These are phyloP conservation scores for Kondoa malvinella DNA, from an alignment of 768 basidiomycete genomes.

Conservation along the genomic window DNA sequence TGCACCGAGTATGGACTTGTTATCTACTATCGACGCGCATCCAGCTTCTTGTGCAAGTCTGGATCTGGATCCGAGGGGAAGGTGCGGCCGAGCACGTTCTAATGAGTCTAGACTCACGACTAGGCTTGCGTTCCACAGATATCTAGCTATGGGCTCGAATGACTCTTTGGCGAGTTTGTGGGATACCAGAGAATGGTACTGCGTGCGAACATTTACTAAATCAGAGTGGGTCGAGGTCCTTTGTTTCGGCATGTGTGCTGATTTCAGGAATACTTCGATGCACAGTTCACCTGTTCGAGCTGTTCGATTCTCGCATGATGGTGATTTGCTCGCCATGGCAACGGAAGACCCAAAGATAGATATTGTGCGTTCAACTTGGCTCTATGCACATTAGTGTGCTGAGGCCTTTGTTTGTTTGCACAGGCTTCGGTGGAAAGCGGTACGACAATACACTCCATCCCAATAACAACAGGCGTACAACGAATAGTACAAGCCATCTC, in stretches of 20 bases:
- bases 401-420: background rate
- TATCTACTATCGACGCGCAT: background rate
- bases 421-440: slow-evolving; percentile 6
- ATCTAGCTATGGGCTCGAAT: slow-evolving; percentile 28
- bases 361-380: slow-evolving; percentile 11
- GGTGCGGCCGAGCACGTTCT: slow-evolving; percentile 43
- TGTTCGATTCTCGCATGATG: slow-evolving; percentile 3
- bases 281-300: slow-evolving; percentile 2
- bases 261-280: background rate
- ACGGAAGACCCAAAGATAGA: slow-evolving; percentile 4
- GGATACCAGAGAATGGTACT: slow-evolving; percentile 3
- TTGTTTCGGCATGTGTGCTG: background rate
- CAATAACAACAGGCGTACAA: background rate
- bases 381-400: no score
- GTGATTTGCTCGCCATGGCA: background rate
- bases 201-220: background rate
- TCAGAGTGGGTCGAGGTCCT: background rate
- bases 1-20: background rate
- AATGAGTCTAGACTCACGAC: slow-evolving; percentile 93
- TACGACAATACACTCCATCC: background rate
- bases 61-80: slow-evolving; percentile 6
- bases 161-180: slow-evolving; percentile 6
- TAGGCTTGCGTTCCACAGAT: slow-evolving; percentile 74
- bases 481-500: slow-evolving; percentile 1
- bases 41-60: slow-evolving; percentile 3